phyloP scores from a whole-genome alignment of 2,329 filamentous ascomycete species.

The Monosporascus ibericus region DNA sequence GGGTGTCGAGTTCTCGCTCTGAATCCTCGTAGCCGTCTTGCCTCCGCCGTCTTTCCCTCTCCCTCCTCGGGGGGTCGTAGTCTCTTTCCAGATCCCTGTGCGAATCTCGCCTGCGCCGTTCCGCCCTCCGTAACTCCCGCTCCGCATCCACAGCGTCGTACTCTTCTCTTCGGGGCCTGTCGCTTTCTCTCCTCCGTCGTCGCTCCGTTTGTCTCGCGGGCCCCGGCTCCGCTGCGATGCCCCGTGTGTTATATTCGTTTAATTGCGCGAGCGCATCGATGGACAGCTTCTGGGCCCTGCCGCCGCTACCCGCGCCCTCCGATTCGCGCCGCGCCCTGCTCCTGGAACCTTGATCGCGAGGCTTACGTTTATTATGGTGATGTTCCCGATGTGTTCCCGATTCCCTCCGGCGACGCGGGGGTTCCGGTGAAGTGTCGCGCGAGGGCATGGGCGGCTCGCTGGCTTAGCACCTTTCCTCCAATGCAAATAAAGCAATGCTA shows the following conservation, averaged over 20 bases:
- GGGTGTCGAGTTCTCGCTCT: conserved; percentile 16
- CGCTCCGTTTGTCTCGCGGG: conserved; percentile 40
- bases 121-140: conserved; percentile 23
- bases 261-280: conserved; percentile 59
- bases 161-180: conserved; percentile 22
- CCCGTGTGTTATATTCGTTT: conserved; percentile 50
- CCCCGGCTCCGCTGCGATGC: conserved; percentile 21
- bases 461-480: not conserved
- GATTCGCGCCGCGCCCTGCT: conserved; percentile 25
- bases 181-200: conserved; percentile 30
- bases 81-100: conserved; percentile 12
- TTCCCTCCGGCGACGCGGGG: conserved; percentile 19
- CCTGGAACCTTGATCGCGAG: conserved; percentile 24
- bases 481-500: no score
- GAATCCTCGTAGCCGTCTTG: conserved; percentile 14
- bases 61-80: conserved; percentile 13
- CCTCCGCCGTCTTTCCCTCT: conserved; percentile 8
- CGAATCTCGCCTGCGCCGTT: conserved; percentile 9
- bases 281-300: conserved; percentile 29
- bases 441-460: conserved; percentile 23
- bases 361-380: conserved; percentile 29
- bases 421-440: conserved; percentile 18
- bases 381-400: conserved; percentile 25
- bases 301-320: conserved; percentile 26
- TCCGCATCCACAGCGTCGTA: conserved; percentile 20